A percentile compares a stretch with the other conserved stretches of the same genome.
Evolutionary conservation across 805 yeast genomes (phyloP).

Genomic region (Metschnikowia aberdeeniae): DNA sequence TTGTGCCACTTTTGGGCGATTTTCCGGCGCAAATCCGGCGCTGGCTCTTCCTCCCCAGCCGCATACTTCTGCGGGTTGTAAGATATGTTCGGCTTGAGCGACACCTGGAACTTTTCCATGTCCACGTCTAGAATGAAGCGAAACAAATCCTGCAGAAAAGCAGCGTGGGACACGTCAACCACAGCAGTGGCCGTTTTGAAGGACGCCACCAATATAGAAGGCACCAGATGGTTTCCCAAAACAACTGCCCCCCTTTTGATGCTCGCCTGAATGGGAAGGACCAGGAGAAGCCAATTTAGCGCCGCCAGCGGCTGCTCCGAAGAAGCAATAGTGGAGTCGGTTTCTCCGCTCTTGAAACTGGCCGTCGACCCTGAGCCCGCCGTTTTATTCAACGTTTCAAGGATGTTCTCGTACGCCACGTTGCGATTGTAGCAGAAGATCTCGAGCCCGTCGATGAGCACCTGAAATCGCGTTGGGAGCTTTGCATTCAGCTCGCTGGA

Average conservation of each 20-base stretch:
- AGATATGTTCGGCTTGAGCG: constrained; percentile 68
- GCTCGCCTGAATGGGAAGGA: constrained; percentile 60
- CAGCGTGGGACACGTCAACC: constrained; percentile 51
- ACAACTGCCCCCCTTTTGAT: constrained; percentile 69
- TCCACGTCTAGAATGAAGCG: constrained; percentile 43
- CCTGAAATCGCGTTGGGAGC: constrained; percentile 52
- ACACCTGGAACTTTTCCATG: constrained; percentile 51
- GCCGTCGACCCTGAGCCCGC: neutral
- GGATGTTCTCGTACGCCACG: constrained; percentile 65
- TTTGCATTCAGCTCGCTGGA: constrained; percentile 35
- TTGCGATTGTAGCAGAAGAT: constrained; percentile 78
- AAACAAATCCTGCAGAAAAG: constrained; percentile 51
- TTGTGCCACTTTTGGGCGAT: neutral
- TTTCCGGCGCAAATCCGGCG: neutral
- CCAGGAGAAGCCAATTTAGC: constrained; percentile 19
- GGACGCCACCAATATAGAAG: constrained; percentile 64
- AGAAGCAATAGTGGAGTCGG: constrained; percentile 1
- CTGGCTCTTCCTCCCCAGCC: neutral
- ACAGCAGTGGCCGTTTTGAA: constrained; percentile 51
- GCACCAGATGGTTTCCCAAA: constrained; percentile 75
- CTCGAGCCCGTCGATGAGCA: constrained; percentile 75
- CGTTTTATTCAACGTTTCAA: constrained; percentile 33
- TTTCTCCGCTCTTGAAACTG: constrained; percentile 7
- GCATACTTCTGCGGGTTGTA: constrained; percentile 32
- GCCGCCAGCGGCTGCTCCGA: constrained; percentile 3